Base-by-base conservation (phyloP, 345 rosid genomes). In the Eucalyptus victrix region DNA sequence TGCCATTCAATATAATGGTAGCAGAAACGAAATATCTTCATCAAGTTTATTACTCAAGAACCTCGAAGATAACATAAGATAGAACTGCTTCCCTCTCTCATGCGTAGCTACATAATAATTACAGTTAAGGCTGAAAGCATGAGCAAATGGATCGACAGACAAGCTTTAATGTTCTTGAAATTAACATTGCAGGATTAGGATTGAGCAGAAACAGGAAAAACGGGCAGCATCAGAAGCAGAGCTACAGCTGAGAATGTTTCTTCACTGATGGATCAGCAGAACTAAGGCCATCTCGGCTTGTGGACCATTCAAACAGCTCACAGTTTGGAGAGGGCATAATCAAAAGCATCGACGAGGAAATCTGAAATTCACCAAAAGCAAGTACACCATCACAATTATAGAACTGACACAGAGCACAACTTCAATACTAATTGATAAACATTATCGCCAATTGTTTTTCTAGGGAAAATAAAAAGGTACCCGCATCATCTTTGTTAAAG, bases 401-500 rank as follows among this genome's bases (percentile, higher is more conserved):
- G 30, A 87, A 87, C 44, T 32, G 67, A 40, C 56, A 86, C 58
- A 8, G 47, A 34, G 21, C 42, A 23, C 24, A 26, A 2, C 37
- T 34, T 30, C 42, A n/a, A 16, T 7, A 49, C 34, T 56, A 50
- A 60, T 87, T 12, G 88, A 87, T 34, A 32, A 87, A 54, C 15
- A 87, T 12, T 37, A 51, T 53, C 30, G 8, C 17, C 58, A 12
- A 49, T 54, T 42, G 42, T 32, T 37, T n/a, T 85, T 32, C 87
- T 24, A 19, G 24, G 60, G 44, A 83, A 67, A 86, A 85, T 56
- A 69, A 24, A 49, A 51, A n/a, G 50, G n/a, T 94, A 94, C 99
- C 99, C 58, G 98, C 97, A 94, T 98, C 99, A 44, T 96, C 96
- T 93, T 95, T 96, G 88, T 96, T 93, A 91, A 96, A 98, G 91